Base-by-base conservation (phyloP, 495 filamentous ascomycete species). In the Lichenothelia convexa region DNA sequence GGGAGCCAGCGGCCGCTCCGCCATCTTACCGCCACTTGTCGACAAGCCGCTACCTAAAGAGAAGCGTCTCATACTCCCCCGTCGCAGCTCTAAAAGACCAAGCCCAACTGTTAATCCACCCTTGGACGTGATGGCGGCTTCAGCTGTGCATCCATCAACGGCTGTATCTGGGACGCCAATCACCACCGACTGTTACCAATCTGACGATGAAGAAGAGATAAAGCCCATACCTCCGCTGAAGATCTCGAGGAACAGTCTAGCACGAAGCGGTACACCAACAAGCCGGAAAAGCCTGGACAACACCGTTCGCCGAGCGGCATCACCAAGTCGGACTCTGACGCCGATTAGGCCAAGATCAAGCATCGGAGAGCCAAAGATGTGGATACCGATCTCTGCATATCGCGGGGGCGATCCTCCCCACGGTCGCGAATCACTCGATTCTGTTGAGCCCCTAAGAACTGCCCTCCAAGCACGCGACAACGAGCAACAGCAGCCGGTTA, bases 401-500 rank as follows among this genome's bases (percentile, higher is more conserved):
- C n/a, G n/a, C n/a, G n/a, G n/a, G n/a, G n/a, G n/a, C n/a, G n/a
- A n/a, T n/a, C n/a, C n/a, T n/a, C n/a, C n/a, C n/a, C n/a, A n/a
- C n/a, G n/a, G n/a, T n/a, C n/a, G n/a, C n/a, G n/a, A n/a, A n/a
- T n/a, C n/a, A n/a, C n/a, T n/a, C n/a, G n/a, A n/a, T n/a, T n/a
- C n/a, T n/a, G n/a, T n/a, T n/a, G n/a, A n/a, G n/a, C n/a, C n/a
- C n/a, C n/a, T n/a, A n/a, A n/a, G n/a, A n/a, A n/a, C n/a, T n/a
- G n/a, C n/a, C n/a, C n/a, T n/a, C n/a, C n/a, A n/a, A n/a, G n/a
- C n/a, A n/a, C n/a, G n/a, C n/a, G n/a, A n/a, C n/a, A n/a, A n/a
- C n/a, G n/a, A n/a, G n/a, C n/a, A n/a, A n/a, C 35, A 47, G 18
- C 34, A 75, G 34, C 76, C 72, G 5, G 48, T 53, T 0, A 85